Conservation (phyloP, 2,329 filamentous ascomycete species). For the Diaporthe vaccinii region DNA sequence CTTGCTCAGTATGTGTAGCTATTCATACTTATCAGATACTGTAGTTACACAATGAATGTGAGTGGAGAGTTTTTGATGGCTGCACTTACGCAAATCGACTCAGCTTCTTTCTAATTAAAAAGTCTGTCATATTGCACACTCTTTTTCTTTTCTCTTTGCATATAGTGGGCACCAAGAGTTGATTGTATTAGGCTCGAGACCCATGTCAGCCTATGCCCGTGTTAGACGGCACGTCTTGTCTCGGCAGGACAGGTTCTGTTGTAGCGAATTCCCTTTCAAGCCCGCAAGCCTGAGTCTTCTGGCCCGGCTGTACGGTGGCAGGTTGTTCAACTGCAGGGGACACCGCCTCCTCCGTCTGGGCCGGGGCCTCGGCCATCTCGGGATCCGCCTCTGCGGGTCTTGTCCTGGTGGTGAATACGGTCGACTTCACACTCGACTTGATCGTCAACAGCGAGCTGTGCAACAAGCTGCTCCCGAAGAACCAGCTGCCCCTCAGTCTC, state of each 20-base stretch:
- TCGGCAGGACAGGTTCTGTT: not conserved
- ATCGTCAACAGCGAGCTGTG: conserved; percentile 10
- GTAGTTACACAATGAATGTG: not conserved
- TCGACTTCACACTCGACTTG: conserved; percentile 22
- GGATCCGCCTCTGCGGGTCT: conserved; percentile 8
- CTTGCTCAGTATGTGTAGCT: not conserved
- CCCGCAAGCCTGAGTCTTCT: not conserved
- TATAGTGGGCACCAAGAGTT: not conserved
- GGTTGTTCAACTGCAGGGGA: not conserved
- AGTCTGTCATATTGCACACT: not conserved
- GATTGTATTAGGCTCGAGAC: not conserved
- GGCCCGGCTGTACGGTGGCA: not conserved
- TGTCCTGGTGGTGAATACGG: not conserved
- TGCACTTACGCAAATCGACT: not conserved
- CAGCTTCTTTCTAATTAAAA: not conserved
- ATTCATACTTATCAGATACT: no score
- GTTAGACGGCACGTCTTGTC: not conserved
- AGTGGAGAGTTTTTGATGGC: not conserved
- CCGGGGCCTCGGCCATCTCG: conserved; percentile 3
- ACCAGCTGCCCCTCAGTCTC: conserved; percentile 1
- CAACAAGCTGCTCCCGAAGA: conserved; percentile 9
- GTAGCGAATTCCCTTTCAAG: not conserved
- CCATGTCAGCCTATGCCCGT: not conserved
- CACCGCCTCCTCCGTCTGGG: not conserved
- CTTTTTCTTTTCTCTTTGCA: no score